phyloP scores from a whole-genome alignment of 192 early-diverging fungal species.

The Coemansia sp. region DNA sequence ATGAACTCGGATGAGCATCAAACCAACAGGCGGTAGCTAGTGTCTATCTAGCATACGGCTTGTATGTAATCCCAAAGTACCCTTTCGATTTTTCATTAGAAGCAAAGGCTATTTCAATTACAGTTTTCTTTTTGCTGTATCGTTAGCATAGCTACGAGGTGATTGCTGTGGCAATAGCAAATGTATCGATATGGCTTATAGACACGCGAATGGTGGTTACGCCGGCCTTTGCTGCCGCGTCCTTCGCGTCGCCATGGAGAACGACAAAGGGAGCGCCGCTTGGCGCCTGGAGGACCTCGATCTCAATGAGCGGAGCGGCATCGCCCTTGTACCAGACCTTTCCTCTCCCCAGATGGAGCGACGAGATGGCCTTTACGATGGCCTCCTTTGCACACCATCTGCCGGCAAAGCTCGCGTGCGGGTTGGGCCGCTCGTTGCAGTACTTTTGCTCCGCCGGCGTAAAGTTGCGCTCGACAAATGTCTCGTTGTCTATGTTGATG shows the following conservation, averaged over 20 bases:
- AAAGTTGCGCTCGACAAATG: slow-evolving; percentile 92
- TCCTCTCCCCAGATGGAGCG: slow-evolving; percentile 48
- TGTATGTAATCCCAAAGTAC: not conserved
- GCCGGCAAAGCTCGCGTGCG: slow-evolving; percentile 86
- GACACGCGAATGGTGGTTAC: slow-evolving; percentile 81
- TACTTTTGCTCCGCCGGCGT: slow-evolving; percentile 78
- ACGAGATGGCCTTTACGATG: slow-evolving; percentile 90
- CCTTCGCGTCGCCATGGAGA: slow-evolving; percentile 82
- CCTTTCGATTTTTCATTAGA: no score
- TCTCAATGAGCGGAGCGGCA: slow-evolving; percentile 86
- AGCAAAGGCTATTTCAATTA: no score
- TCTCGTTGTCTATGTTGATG: slow-evolving; percentile 79
- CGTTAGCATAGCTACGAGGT: slow-evolving; percentile 20
- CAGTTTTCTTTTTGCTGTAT: no score
- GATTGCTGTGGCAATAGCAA: slow-evolving; percentile 89
- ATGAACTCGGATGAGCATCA: not conserved
- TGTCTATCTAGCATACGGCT: no score
- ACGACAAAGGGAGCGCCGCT: slow-evolving; percentile 80
- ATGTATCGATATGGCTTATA: slow-evolving; percentile 89
- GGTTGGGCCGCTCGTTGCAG: slow-evolving; percentile 70
- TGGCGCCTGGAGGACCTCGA: slow-evolving; percentile 74
- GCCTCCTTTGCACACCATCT: slow-evolving; percentile 97
- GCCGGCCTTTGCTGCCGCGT: slow-evolving; percentile 69
- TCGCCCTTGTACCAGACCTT: slow-evolving; percentile 79
- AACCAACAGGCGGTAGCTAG: not conserved